Evolutionary conservation across 345 rosid genomes (phyloP).

Genomic region (Dipteronia sinensis): DNA sequence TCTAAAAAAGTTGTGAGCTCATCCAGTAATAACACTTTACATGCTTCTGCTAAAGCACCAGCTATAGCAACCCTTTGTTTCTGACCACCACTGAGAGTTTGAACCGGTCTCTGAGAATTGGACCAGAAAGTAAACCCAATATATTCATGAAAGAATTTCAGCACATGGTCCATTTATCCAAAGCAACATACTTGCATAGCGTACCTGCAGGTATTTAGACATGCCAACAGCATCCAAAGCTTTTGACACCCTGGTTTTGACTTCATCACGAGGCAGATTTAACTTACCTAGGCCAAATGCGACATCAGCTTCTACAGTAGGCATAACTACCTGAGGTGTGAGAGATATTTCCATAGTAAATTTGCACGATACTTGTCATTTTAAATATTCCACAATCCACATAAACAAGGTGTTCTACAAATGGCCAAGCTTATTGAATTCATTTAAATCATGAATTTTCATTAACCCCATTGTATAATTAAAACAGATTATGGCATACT

Average conservation of each 20-base stretch:
- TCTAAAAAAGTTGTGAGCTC: slow-evolving; percentile 95
- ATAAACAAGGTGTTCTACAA: neutral
- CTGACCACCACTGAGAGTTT: slow-evolving; percentile 97
- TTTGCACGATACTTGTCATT: slow-evolving; percentile 5
- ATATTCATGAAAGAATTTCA: neutral
- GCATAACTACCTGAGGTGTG: slow-evolving; percentile 83
- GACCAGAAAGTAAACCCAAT: slow-evolving; percentile 13
- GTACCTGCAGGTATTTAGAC: slow-evolving; percentile 64
- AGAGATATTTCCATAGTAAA: slow-evolving; percentile 5
- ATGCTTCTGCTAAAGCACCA: slow-evolving; percentile 95
- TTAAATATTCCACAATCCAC: neutral
- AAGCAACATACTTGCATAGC: slow-evolving; percentile 1
- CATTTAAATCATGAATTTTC: neutral
- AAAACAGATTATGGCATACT: too few relatives aligned
- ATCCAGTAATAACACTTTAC: slow-evolving; percentile 80
- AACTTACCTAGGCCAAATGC: slow-evolving; percentile 91
- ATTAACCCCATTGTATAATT: neutral
- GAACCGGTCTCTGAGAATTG: slow-evolving; percentile 77
- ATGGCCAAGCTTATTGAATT: neutral
- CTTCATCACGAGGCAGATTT: slow-evolving; percentile 54
- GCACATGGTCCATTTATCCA: neutral
- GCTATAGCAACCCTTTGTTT: slow-evolving; percentile 96
- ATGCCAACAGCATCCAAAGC: slow-evolving; percentile 83
- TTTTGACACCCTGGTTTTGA: slow-evolving; percentile 61
- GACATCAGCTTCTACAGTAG: slow-evolving; percentile 93